Evolutionary conservation across 2,329 filamentous ascomycete species (phyloP).

Genomic region (Exutisphaerella laricina): DNA sequence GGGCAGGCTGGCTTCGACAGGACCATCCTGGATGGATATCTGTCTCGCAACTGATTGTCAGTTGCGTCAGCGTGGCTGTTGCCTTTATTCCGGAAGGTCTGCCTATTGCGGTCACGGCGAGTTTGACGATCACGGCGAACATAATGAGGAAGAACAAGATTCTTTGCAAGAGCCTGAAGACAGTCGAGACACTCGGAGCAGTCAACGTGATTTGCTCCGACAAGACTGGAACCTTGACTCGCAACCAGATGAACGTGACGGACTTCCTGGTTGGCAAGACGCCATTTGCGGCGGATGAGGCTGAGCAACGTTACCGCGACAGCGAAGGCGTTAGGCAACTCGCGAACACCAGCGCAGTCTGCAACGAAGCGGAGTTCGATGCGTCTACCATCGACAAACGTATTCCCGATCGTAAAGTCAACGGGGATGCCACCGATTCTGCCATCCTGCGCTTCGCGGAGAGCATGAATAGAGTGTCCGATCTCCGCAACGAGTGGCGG

Average conservation of each 20-base stretch:
- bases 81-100: slow-evolving; percentile 72
- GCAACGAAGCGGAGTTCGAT: slow-evolving; percentile 72
- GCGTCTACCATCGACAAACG: slow-evolving; percentile 56
- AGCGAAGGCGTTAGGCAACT: slow-evolving; percentile 50
- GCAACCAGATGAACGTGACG: slow-evolving; percentile 47
- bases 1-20: slow-evolving; percentile 64
- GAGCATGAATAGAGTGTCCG: slow-evolving; percentile 53
- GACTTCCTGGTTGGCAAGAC: slow-evolving; percentile 57
- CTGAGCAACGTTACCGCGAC: slow-evolving; percentile 39
- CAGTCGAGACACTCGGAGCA: slow-evolving; percentile 67
- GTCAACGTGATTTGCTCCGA: slow-evolving; percentile 72
- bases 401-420: slow-evolving; percentile 57
- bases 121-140: slow-evolving; percentile 69
- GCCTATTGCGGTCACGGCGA: slow-evolving; percentile 61
- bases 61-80: slow-evolving; percentile 63
- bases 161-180: slow-evolving; percentile 73
- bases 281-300: slow-evolving; percentile 46
- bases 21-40: slow-evolving; percentile 65
- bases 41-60: slow-evolving; percentile 65
- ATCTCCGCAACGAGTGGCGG: slow-evolving; percentile 58
- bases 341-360: slow-evolving; percentile 58
- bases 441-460: slow-evolving; percentile 69
- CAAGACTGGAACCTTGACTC: slow-evolving; percentile 66
- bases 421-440: slow-evolving; percentile 71
- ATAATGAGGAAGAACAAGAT: slow-evolving; percentile 73